Evolutionary conservation across 192 early-diverging fungal genomes (phyloP), one percentile per base, ranked within the genome.

Genomic region (Podila clonocystis): DNA sequence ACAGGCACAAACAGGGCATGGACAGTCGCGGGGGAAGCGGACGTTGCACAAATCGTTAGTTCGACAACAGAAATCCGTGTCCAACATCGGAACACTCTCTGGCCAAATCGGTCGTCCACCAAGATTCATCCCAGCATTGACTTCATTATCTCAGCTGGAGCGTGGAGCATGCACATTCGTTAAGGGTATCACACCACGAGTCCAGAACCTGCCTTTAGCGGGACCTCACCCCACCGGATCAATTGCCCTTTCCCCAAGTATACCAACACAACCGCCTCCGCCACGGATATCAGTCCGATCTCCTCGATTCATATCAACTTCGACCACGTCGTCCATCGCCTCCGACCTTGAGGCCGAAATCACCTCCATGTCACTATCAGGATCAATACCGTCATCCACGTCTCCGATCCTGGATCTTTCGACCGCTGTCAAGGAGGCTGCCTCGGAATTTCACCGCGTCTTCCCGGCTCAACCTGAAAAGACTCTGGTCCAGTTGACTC

Each of bases 371-470:
- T 65, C 36, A 12, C 26, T 66, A 58, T 50, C 58, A 12, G 4
- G 45, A 4, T 2, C 60, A 48, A 38, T 52, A 28, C 45, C 73
- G 45, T 5, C 29, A 33, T 48, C 62, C 31, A 13, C 28, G 34
- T 9, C 30, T 9, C 8, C 58, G 7, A 34, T 64, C 70, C 70
- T 48, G 50, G 61, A 63, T 15, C 6, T 26, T 31, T 36, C 31
- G 15, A 17, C 41, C 8, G 59, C 64, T 17, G 26, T 48, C 5
- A 62, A 52, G 9, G 68, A 77, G 26, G 33, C 64, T 13, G 41
- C 50, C 15, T 61, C 75, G 24, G 70, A 71, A 65, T 79, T 79
- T 50, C 64, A 67, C 9, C 36, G 69, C 24, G 50, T 79, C 29
- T 79, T 79, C 49, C 70, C 75, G 20, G 65, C 63, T 19, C 68